These are phyloP conservation scores for Phytophthora litchii DNA, from an alignment of 352 stramenopile genomes.

Conservation along the genomic window DNA sequence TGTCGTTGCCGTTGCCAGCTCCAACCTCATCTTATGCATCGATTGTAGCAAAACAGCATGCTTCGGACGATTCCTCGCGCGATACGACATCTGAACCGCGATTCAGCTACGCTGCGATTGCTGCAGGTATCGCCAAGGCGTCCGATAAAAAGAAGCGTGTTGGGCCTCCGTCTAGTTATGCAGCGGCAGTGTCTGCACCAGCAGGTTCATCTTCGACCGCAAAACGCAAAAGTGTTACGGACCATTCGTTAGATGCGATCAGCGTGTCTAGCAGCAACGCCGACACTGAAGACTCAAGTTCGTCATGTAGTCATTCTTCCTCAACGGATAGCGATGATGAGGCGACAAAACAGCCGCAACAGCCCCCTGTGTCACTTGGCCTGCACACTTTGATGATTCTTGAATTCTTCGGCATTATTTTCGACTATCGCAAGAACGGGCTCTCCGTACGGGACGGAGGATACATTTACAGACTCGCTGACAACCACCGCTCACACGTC, in stretches of 20 bases:
- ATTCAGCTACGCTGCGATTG: slow-evolving; percentile 79
- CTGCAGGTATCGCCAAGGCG: slow-evolving; percentile 64
- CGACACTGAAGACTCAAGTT: slow-evolving; percentile 81
- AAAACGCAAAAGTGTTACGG: slow-evolving; percentile 23
- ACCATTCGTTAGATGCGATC: slow-evolving; percentile 49
- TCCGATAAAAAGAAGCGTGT: slow-evolving; percentile 23
- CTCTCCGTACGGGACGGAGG: slow-evolving; percentile 84
- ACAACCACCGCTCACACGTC: slow-evolving; percentile 49
- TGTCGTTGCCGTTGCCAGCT: slow-evolving; percentile 18
- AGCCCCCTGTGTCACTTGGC: slow-evolving; percentile 54
- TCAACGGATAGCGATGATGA: slow-evolving; percentile 66
- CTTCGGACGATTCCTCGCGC: slow-evolving; percentile 12
- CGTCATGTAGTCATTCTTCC: slow-evolving; percentile 53
- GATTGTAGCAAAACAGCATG: slow-evolving; percentile 50
- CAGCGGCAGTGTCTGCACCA: slow-evolving; percentile 60
- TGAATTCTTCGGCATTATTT: slow-evolving; percentile 87
- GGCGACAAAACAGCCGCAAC: neutral
- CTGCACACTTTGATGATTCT: slow-evolving; percentile 80
- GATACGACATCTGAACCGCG: slow-evolving; percentile 29
- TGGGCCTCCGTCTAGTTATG: slow-evolving; percentile 65
- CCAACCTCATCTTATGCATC: slow-evolving; percentile 67
- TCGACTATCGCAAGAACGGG: slow-evolving; percentile 86
- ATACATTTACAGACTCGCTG: slow-evolving; percentile 85
- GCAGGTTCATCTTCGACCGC: slow-evolving; percentile 15
- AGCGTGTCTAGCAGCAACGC: slow-evolving; percentile 83